A percentile compares a stretch with the other conserved stretches of the same genome.
Evolutionary conservation across 805 yeast genomes (phyloP).

Genomic region (Kluyveromyces nonfermentans): DNA sequence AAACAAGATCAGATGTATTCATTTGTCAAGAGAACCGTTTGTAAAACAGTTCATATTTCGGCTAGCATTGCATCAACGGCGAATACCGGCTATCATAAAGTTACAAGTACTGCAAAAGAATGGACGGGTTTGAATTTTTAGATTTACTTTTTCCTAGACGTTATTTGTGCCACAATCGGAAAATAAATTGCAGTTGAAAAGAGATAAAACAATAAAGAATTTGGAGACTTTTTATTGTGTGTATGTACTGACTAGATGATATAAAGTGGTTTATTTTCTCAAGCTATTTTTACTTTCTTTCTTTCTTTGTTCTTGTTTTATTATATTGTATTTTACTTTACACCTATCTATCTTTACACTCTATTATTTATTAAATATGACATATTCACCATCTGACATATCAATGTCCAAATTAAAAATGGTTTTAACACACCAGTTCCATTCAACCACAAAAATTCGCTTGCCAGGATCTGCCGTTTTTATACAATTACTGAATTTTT

Average conservation of each 20-base stretch:
- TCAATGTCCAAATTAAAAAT: conserved; percentile 20
- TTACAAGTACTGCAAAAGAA: conserved; percentile 8
- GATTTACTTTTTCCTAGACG: background rate
- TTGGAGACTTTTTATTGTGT: too few relatives aligned
- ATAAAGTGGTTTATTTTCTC: too few relatives aligned
- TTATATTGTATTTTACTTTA: background rate
- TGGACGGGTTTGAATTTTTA: conserved; percentile 20
- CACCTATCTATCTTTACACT: background rate
- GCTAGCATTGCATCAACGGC: background rate
- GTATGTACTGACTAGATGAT: too few relatives aligned
- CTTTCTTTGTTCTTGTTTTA: too few relatives aligned
- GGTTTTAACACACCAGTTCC: conserved; percentile 28
- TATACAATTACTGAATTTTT: conserved; percentile 15
- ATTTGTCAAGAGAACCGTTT: conserved; percentile 1
- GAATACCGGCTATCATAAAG: conserved; percentile 1
- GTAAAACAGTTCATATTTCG: conserved; percentile 1
- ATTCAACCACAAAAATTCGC: conserved; percentile 20
- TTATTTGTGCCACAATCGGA: too few relatives aligned
- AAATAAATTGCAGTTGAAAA: background rate
- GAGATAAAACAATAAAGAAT: background rate
- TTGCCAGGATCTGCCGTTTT: conserved; percentile 5
- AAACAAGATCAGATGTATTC: conserved; percentile 16
- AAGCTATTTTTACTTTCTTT: too few relatives aligned
- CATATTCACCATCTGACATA: conserved; percentile 2
- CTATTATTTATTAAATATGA: conserved; percentile 6